Percentiles rank a stretch among this genome's conserved stretches.
These are phyloP conservation scores for Leccinum subgranulosum DNA, from an alignment of 768 basidiomycete species.

Conservation along the genomic window DNA sequence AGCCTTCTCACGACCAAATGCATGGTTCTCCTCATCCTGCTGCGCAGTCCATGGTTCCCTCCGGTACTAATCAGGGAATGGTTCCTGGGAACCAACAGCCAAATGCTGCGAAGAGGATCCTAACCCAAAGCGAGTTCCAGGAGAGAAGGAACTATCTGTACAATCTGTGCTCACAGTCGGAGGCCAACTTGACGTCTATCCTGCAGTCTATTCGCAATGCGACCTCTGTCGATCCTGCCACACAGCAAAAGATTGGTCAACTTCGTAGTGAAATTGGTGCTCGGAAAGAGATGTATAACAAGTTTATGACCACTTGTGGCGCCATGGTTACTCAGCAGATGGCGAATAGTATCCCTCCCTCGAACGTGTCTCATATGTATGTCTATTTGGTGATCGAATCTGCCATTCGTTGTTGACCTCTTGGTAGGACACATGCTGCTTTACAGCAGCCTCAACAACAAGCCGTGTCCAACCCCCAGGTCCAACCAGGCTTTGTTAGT, in stretches of 20 bases:
- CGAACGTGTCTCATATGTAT: constrained; percentile 34
- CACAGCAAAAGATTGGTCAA: constrained; percentile 15
- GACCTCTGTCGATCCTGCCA: constrained; percentile 16
- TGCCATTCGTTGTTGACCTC: constrained; percentile 6
- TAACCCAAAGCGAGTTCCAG: constrained; percentile 21
- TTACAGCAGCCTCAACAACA: constrained; percentile 20
- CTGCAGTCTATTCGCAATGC: constrained; percentile 10
- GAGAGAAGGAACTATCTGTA: constrained; percentile 18
- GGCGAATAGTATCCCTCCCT: constrained; percentile 18
- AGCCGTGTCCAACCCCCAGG: constrained; percentile 11
- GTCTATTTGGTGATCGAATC: constrained; percentile 7
- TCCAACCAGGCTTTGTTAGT: constrained; percentile 20
- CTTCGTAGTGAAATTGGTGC: constrained; percentile 20
- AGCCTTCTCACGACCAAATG: constrained; percentile 39
- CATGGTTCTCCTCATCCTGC: constrained; percentile 47
- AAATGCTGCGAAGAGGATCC: constrained; percentile 24
- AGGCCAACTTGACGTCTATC: constrained; percentile 9
- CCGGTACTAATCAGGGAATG: constrained; percentile 23
- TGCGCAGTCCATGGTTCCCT: constrained; percentile 20
- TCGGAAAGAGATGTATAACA: constrained; percentile 40
- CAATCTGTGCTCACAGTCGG: constrained; percentile 9
- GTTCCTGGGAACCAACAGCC: constrained; percentile 18
- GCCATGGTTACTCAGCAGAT: constrained; percentile 25
- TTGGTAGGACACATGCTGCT: constrained; percentile 17
- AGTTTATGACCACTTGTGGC: constrained; percentile 33